Evolutionary conservation across 192 early-diverging fungal species (phyloP).

Genomic region (Coemansia sp.): DNA sequence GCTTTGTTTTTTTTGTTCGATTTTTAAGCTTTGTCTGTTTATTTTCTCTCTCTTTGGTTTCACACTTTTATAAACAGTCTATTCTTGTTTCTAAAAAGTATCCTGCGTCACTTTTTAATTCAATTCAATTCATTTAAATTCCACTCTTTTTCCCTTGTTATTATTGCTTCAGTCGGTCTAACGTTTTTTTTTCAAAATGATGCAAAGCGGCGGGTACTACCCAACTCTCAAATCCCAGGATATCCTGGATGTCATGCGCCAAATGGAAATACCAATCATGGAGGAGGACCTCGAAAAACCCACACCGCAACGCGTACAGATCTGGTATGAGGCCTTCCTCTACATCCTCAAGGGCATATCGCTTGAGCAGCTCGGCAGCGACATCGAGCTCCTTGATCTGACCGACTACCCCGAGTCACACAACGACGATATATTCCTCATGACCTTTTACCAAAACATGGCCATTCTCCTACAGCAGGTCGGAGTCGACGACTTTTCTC

Average conservation of each 20-base stretch:
- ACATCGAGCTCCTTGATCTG: constrained; percentile 30
- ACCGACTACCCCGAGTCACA: constrained; percentile 59
- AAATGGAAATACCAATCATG: constrained; percentile 66
- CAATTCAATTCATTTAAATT: too few species aligned
- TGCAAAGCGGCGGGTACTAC: constrained; percentile 52
- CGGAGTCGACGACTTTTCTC: constrained; percentile 71
- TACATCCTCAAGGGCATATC: constrained; percentile 65
- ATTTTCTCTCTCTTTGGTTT: too few species aligned
- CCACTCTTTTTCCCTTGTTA: too few species aligned
- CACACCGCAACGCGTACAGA: constrained; percentile 60
- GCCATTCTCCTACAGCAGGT: constrained; percentile 62
- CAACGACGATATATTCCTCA: constrained; percentile 58
- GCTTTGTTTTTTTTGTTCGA: too few species aligned
- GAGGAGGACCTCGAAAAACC: constrained; percentile 75
- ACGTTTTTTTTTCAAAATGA: too few species aligned
- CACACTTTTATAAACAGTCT: too few species aligned
- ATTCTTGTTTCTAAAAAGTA: too few species aligned
- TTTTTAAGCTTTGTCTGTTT: too few species aligned
- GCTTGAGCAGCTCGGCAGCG: constrained; percentile 50
- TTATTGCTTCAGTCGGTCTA: too few species aligned
- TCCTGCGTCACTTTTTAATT: too few species aligned
- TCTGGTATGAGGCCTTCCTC: constrained; percentile 69
- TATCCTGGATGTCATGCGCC: constrained; percentile 72
- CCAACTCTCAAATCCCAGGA: constrained; percentile 70
- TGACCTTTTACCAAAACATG: constrained; percentile 67